Evolutionary conservation across 257 asterid species (phyloP).

Genomic region (Paulownia fortunei): DNA sequence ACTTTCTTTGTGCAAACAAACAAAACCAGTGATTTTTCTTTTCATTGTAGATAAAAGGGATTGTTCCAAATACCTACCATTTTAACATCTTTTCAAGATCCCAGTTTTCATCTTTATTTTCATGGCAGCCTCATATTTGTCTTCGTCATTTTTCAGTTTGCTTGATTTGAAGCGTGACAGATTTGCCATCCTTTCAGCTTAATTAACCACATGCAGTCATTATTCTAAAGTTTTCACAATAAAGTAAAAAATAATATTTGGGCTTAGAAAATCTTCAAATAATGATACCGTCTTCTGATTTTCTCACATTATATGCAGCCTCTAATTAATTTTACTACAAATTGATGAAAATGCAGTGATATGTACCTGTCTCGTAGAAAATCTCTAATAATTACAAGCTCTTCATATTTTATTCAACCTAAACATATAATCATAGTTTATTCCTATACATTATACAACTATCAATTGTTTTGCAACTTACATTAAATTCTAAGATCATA

Average conservation of each 20-base stretch:
- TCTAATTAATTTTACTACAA: too few relatives aligned
- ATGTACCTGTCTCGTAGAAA: too few relatives aligned
- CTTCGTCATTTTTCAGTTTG: not conserved
- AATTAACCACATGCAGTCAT: not conserved
- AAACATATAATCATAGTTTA: too few relatives aligned
- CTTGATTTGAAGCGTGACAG: not conserved
- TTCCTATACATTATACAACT: too few relatives aligned
- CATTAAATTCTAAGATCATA: too few relatives aligned
- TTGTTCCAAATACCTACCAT: not conserved
- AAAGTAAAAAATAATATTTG: not conserved
- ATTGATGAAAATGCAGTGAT: too few relatives aligned
- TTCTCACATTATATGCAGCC: too few relatives aligned
- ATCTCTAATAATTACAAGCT: too few relatives aligned
- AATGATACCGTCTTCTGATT: too few relatives aligned
- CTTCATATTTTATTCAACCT: too few relatives aligned
- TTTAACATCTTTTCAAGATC: not conserved
- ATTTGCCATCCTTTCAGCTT: not conserved
- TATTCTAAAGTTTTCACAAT: not conserved
- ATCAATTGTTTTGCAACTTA: too few relatives aligned
- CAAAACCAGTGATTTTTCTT: slow-evolving; percentile 12
- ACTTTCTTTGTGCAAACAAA: not conserved
- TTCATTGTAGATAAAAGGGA: not conserved
- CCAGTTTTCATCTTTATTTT: not conserved
- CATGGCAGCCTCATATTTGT: slow-evolving; percentile 29
- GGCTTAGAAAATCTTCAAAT: too few relatives aligned